A percentile compares a stretch with the other conserved stretches of the same genome.
phyloP scores from a whole-genome alignment of 306 rosid species.

The Glycine latifolia region DNA sequence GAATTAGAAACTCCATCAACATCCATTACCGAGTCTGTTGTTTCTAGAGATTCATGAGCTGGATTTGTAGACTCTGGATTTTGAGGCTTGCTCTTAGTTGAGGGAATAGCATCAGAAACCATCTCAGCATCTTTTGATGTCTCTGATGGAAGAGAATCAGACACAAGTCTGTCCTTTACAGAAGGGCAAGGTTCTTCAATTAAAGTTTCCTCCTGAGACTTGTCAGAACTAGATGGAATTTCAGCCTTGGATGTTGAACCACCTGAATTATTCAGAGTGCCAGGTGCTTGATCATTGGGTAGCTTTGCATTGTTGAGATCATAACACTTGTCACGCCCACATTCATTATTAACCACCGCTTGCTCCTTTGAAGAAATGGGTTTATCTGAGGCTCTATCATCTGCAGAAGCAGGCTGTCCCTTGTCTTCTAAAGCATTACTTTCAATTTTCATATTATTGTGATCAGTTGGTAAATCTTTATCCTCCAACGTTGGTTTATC shows the following conservation, averaged over 20 bases:
- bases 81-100: constrained; percentile 42
- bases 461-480: constrained; percentile 50
- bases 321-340: constrained; percentile 49
- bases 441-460: constrained; percentile 46
- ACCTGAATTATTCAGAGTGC: constrained; percentile 48
- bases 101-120: constrained; percentile 48
- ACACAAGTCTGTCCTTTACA: constrained; percentile 49
- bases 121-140: constrained; percentile 50
- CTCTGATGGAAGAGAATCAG: constrained; percentile 56
- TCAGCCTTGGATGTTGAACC: constrained; percentile 57
- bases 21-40: constrained; percentile 54
- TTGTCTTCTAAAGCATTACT: constrained; percentile 59
- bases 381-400: constrained; percentile 52
- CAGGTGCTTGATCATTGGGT: constrained; percentile 53
- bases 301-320: constrained; percentile 54
- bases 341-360: constrained; percentile 44
- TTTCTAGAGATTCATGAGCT: constrained; percentile 48
- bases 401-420: constrained; percentile 44
- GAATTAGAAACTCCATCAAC: constrained; percentile 57
- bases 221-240: constrained; percentile 58
- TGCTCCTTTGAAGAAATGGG: constrained; percentile 51
- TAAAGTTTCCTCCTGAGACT: constrained; percentile 49
- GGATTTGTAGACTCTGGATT: constrained; percentile 42
- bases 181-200: constrained; percentile 57
- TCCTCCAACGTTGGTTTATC: constrained; percentile 55